Evolutionary conservation across 352 stramenopile genomes (phyloP).

Genomic region (Globisporangium alternatum): DNA sequence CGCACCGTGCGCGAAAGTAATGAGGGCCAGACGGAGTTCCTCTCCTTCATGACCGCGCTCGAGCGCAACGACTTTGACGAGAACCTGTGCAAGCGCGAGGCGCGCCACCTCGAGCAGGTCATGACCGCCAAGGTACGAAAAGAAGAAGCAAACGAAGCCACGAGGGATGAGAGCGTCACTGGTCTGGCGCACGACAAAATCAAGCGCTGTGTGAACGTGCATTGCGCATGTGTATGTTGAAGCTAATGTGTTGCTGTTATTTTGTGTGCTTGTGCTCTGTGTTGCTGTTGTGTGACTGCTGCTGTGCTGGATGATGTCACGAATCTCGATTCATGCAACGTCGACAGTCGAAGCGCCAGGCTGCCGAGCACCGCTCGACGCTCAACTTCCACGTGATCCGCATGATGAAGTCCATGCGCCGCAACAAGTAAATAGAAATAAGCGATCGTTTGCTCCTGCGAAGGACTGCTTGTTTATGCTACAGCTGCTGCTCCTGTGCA

Average conservation of each 20-base stretch:
- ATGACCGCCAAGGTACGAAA: slow-evolving; percentile 62
- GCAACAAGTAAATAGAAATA: slow-evolving; percentile 22
- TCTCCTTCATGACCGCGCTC: slow-evolving; percentile 80
- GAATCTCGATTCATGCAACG: background rate
- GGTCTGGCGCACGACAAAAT: background rate
- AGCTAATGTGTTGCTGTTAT: background rate
- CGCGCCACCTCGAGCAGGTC: slow-evolving; percentile 70
- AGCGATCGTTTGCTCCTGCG: background rate
- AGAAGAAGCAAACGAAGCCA: background rate
- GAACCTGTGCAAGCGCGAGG: slow-evolving; percentile 79
- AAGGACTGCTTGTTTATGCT: background rate
- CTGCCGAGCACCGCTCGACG: slow-evolving; percentile 73
- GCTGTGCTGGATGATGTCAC: slow-evolving; percentile 1
- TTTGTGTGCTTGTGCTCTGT: slow-evolving; percentile 7
- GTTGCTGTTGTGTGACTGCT: background rate
- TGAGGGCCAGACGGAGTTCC: slow-evolving; percentile 75
- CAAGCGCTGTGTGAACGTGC: background rate
- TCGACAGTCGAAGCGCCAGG: slow-evolving; percentile 45
- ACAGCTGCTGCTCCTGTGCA: background rate
- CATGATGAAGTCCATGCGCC: slow-evolving; percentile 79
- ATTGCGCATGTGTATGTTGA: background rate
- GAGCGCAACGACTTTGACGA: slow-evolving; percentile 85
- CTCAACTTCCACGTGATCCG: slow-evolving; percentile 88
- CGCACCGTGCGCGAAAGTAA: slow-evolving; percentile 78
- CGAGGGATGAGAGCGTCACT: background rate